Base-by-base conservation (phyloP, 2,329 filamentous ascomycete genomes). In the Ophiocordyceps camponoti-rufipedis region DNA sequence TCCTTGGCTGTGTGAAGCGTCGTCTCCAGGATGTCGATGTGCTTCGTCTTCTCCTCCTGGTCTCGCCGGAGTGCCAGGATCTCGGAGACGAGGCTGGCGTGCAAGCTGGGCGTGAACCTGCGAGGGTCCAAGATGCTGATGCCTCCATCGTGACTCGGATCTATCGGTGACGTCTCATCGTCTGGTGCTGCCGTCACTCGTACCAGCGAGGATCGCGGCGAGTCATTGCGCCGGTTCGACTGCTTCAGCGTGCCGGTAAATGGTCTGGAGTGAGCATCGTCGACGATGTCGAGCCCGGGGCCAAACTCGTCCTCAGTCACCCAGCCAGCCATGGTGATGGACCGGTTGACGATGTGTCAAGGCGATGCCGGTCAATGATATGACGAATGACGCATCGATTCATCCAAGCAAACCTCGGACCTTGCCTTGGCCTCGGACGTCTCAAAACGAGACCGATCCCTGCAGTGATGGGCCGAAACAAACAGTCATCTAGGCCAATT, bases 11-110 rank as follows among this genome's bases (percentile, higher is more conserved):
- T 66, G 49, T 93, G 79, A 32, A 98, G 66, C 28, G 72, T 78
- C 1, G 72, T 68, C 62, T 98, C 91, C 14, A 98, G 69, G 45
- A 75, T 78, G 58, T 95, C 88, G 46, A 98, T 94, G 45, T 86
- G 74, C 54, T 78, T 85, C 41, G 81, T 75, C 63, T 94, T 95
- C 40, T 84, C 85, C 57, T 98, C 91, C 50, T 96, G 77, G 51
- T 98, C 91, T 47, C 91, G 74, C 19, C 88, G 78, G 44, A 98
- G 66, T 2, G 80, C 78, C 38, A 98, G 68, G 50, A 98, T 98
- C 61, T 98, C 91, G 0, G 89, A 89, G 1, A 98, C 89, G 7
- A 98, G 68, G 44, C 85, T 95, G 9, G 91, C 91, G 60, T 96
- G 91, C 11, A 98, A 67, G 0, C 88, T 96, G 1, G 91, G 91